A percentile compares a stretch with the other conserved stretches of the same genome.
Conservation (phyloP, 768 basidiomycete genomes). For the Hygrocybe coccinea region DNA sequence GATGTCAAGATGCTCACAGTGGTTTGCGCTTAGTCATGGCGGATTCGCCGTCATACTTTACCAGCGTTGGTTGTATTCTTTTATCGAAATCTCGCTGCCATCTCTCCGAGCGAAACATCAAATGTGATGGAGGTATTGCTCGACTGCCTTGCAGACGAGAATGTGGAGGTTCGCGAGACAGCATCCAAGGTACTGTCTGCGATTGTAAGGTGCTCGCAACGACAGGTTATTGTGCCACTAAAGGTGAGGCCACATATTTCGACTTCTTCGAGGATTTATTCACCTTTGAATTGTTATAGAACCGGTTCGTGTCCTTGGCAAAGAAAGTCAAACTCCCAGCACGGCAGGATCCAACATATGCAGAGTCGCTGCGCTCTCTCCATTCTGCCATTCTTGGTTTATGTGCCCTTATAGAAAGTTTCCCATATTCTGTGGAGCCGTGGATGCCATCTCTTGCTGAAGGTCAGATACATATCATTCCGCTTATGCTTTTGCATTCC, state of each 20-base stretch:
- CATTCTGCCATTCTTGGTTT: constrained; percentile 90
- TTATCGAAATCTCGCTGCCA: constrained; percentile 79
- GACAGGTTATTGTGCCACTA: constrained; percentile 77
- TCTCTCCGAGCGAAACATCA: constrained; percentile 61
- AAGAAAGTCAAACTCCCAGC: constrained; percentile 59
- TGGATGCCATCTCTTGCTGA: constrained; percentile 86
- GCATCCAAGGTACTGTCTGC: constrained; percentile 82
- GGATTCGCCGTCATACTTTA: constrained; percentile 79
- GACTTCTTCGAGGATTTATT: neutral
- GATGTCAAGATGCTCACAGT: constrained; percentile 22
- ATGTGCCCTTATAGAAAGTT: constrained; percentile 86
- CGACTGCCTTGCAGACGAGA: constrained; percentile 82
- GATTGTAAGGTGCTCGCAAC: constrained; percentile 85
- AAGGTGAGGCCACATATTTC: no score
- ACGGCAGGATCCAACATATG: constrained; percentile 65
- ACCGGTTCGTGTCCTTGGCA: constrained; percentile 70
- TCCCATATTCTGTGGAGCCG: constrained; percentile 89
- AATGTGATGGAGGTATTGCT: constrained; percentile 79
- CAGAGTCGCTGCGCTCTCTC: constrained; percentile 64
- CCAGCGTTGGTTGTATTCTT: constrained; percentile 89
- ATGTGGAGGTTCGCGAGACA: constrained; percentile 90
- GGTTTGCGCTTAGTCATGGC: constrained; percentile 77
- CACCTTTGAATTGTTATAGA: constrained; percentile 38
- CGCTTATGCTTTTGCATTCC: constrained; percentile 4
- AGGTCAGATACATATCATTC: constrained; percentile 37